These are phyloP conservation scores for Coleophoma cylindrospora DNA, from an alignment of 2,329 filamentous ascomycete species.

Conservation along the genomic window DNA sequence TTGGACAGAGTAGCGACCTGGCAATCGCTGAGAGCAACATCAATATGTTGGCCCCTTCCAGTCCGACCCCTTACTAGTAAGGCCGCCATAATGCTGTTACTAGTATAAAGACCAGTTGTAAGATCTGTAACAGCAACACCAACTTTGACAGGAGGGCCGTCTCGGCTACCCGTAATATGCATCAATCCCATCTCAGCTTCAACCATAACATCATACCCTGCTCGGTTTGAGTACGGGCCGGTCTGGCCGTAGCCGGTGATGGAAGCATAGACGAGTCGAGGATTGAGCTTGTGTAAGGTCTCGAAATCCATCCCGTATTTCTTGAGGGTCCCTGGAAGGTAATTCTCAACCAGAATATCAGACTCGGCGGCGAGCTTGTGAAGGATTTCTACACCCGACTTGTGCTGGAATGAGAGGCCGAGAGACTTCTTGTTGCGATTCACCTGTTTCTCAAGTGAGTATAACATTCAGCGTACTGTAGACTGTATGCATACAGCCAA, in stretches of 20 bases:
- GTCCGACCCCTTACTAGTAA: slow-evolving; percentile 71
- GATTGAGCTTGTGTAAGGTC: slow-evolving; percentile 76
- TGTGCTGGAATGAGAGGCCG: slow-evolving; percentile 83
- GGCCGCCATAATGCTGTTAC: slow-evolving; percentile 92
- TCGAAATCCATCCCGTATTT: slow-evolving; percentile 92
- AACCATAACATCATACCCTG: slow-evolving; percentile 99
- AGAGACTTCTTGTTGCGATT: slow-evolving; percentile 98
- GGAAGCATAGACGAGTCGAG: slow-evolving; percentile 83
- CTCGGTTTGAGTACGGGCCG: slow-evolving; percentile 79
- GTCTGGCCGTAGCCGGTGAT: slow-evolving; percentile 98
- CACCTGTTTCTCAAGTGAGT: slow-evolving; percentile 46
- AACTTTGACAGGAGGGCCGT: slow-evolving; percentile 92
- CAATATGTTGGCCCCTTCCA: slow-evolving; percentile 84
- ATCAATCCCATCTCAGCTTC: slow-evolving; percentile 97
- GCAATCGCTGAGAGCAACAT: slow-evolving; percentile 86
- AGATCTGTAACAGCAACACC: slow-evolving; percentile 95
- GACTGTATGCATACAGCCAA: slow-evolving; percentile 55
- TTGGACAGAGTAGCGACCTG: slow-evolving; percentile 95
- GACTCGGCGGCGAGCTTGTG: slow-evolving; percentile 79
- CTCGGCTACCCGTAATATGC: slow-evolving; percentile 90
- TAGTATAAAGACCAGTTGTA: slow-evolving; percentile 91
- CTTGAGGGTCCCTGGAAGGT: slow-evolving; percentile 80
- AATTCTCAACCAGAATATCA: slow-evolving; percentile 95
- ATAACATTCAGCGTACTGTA: background rate
- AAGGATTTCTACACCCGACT: slow-evolving; percentile 77